Evolutionary conservation across 257 asterid species (phyloP), one percentile per base, ranked within the genome.

Genomic region (Verbena officinalis): DNA sequence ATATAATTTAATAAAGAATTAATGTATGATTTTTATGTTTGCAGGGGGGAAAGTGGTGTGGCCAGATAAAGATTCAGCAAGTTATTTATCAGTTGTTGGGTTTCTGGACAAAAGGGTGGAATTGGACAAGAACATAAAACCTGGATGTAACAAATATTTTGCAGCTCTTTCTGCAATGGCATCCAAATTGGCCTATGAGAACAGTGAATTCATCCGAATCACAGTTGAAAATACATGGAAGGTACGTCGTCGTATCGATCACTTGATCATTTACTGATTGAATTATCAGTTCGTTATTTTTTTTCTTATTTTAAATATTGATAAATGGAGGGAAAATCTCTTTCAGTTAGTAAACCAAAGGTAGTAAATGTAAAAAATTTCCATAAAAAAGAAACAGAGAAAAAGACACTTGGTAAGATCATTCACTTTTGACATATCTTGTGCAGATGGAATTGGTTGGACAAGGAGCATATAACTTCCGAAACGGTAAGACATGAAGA

Each of bases 101-200:
- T 70, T 54, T 68, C n/a, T 88, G 2, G 96, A 88, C 55, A 42
- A 22, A 0, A 79, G 96, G 73, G 78, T 78, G 66, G 82, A 83
- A 38, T 63, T 80, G 83, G 90, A 78, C 78, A 74, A 68, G 65
- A 79, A 69, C 51, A 74, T 83, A 10, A 55, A 56, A 63, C 89
- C 84, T 3, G 80, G 70, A 46, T 75, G 59, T 59, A 57, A 42
- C 31, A 77, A 74, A 71, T 85, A 88, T 39, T 63, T 77, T 9
- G 72, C 77, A 8, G 39, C 76, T 17, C 78, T 88, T 8, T 77
- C 73, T 14, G 90, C 83, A 1, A 61, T 83, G 85, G 93, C 96
- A 14, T 88, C 93, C 7, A 88, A 88, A 76, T 8, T 85, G 68
- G 83, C 93, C 45, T 88, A 85, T 22, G 96, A 88, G 73, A 88